Evolutionary conservation across 768 basidiomycete genomes (phyloP), one percentile per base, ranked within the genome.

Genomic region (Phaffia tasmanica): DNA sequence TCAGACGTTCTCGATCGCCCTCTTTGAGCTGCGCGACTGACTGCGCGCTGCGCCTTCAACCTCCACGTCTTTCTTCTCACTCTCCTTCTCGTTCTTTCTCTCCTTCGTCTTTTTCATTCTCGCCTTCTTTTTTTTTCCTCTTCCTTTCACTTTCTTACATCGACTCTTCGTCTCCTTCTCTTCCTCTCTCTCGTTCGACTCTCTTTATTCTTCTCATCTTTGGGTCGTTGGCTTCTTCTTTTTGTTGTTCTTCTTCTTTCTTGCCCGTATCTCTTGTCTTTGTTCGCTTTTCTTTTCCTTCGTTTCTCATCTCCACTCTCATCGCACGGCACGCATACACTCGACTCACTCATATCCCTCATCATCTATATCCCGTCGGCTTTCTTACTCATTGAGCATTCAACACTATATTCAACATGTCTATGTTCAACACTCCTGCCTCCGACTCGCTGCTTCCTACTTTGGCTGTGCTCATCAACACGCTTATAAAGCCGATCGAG

Each of bases 321-420:
- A n/a, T 23, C 49, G 57, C 58, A 54, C 60, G 42, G 61, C 51
- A 32, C 65, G 25, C 60, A 57, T 49, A 59, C 61, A 5, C 35
- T 59, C 58, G 58, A 19, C 58, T 47, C 18, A 35, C 42, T 59
- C 50, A 50, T 53, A 50, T n/a, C 25, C 42, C 65, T 59, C n/a
- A 49, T 66, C 58, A 35, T 25, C 47, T 18, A 48, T 23, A 8
- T 62, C 54, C 11, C 46, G 15, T 27, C 54, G 1, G 2, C 54
- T 11, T 21, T 11, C 21, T 18, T 27, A 18, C 15, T 55, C 16
- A 42, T 42, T 27, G 53, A 62, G 5, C 54, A 42, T 4, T 8
- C 50, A 15, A 18, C 49, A 27, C 53, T 67, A 32, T 42, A 25
- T 23, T 48, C 46, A 42, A 30, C 57, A 59, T 67, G 46, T 42